Percentiles rank a stretch among this genome's conserved stretches.
phyloP scores from a whole-genome alignment of 257 asterid genomes.

The Solanum paucissectum region DNA sequence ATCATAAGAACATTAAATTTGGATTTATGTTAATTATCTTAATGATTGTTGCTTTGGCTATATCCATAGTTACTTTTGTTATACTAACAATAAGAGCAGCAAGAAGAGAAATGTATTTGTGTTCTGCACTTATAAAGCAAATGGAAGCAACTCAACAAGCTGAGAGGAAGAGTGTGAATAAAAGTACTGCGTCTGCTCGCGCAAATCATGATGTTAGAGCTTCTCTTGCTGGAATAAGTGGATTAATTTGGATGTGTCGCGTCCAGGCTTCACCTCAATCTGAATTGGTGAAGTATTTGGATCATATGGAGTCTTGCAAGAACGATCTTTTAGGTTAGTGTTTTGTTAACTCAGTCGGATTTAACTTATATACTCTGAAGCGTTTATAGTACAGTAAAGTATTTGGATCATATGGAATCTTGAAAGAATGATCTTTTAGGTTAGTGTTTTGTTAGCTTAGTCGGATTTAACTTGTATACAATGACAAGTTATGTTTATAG shows the following conservation, averaged over 20 bases:
- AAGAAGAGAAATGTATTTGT: conserved; percentile 43
- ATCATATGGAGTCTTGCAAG: conserved; percentile 34
- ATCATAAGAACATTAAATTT: conserved; percentile 17
- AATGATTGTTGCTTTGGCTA: conserved; percentile 15
- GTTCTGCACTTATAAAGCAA: conserved; percentile 46
- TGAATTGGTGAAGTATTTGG: conserved; percentile 25
- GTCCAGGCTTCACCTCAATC: conserved; percentile 19
- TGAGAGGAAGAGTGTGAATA: conserved; percentile 58
- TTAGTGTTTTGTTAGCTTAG: not conserved
- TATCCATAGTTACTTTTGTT: conserved; percentile 15
- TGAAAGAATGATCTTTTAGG: conserved; percentile 47
- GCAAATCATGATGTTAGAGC: conserved; percentile 86
- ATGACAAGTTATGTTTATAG: not conserved
- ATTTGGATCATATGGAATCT: conserved; percentile 31
- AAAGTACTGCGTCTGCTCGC: conserved; percentile 52
- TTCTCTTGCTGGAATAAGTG: conserved; percentile 45
- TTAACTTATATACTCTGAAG: not conserved
- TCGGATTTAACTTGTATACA: not conserved
- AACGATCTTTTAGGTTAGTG: conserved; percentile 43
- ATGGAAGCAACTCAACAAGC: conserved; percentile 78
- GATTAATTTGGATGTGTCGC: conserved; percentile 42
- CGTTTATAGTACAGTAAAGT: not conserved
- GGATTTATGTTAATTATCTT: conserved; percentile 18
- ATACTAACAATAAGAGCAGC: conserved; percentile 24
- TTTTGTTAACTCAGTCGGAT: not conserved